phyloP scores from a whole-genome alignment of 192 early-diverging fungal species.

The Mortierella hygrophila region DNA sequence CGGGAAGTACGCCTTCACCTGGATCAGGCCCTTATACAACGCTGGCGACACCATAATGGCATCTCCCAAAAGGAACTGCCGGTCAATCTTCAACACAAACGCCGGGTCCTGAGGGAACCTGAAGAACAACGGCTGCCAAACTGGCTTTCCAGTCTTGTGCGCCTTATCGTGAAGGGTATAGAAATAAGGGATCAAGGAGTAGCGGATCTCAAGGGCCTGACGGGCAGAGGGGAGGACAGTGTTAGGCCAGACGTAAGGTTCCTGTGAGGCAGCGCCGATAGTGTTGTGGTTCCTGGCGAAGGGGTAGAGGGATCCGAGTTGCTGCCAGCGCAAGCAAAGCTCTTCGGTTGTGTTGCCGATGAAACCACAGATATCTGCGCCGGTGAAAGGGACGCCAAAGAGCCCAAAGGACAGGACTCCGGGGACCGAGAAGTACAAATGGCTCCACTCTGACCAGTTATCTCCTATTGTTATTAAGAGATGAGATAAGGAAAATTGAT shows the following conservation, averaged over 20 bases:
- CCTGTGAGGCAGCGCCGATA: constrained; percentile 62
- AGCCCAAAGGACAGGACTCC: constrained; percentile 75
- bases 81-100: constrained; percentile 59
- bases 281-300: constrained; percentile 77
- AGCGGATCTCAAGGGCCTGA: constrained; percentile 67
- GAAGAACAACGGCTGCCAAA: constrained; percentile 70
- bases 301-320: constrained; percentile 74
- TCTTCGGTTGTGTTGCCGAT: constrained; percentile 68
- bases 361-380: constrained; percentile 83
- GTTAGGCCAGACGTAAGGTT: constrained; percentile 69
- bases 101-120: constrained; percentile 55
- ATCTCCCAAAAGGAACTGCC: constrained; percentile 72
- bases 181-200: constrained; percentile 71
- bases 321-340: constrained; percentile 74
- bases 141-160: constrained; percentile 62
- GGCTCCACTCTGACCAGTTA: constrained; percentile 70
- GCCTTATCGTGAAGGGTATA: constrained; percentile 69
- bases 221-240: constrained; percentile 67
- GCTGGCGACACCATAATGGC: constrained; percentile 72
- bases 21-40: constrained; percentile 56
- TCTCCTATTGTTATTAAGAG: constrained; percentile 60
- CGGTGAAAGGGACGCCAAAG: constrained; percentile 78
- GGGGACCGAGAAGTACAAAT: constrained; percentile 71
- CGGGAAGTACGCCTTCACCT: constrained; percentile 74
- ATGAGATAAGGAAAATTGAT: not conserved